A percentile compares a stretch with the other conserved stretches of the same genome.
Conservation (phyloP, 306 rosid species). For the Dalbergia oliveri region DNA sequence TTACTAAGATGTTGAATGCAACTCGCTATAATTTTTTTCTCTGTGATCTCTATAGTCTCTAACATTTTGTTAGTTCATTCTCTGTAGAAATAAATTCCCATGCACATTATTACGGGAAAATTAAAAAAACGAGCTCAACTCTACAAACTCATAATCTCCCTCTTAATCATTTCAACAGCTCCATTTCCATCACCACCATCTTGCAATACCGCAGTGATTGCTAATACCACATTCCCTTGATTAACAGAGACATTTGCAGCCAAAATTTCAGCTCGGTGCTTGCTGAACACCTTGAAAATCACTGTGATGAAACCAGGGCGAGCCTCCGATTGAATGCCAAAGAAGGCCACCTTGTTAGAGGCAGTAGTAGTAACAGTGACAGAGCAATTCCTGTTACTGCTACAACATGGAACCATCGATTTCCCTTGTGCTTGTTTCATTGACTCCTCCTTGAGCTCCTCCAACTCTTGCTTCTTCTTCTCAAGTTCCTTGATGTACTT, state of each 20-base stretch:
- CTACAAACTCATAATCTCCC: slow-evolving; percentile 49
- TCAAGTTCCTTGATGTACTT: slow-evolving; percentile 56
- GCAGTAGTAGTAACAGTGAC: slow-evolving; percentile 30
- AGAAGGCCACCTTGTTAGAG: slow-evolving; percentile 49
- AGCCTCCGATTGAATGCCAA: slow-evolving; percentile 51
- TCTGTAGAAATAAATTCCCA: not conserved
- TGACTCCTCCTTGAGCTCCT: slow-evolving; percentile 54
- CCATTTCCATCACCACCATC: slow-evolving; percentile 26
- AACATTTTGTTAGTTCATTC: not conserved
- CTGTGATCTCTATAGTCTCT: not conserved
- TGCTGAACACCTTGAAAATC: slow-evolving; percentile 47
- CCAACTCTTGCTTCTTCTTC: slow-evolving; percentile 47
- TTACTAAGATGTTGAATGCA: not conserved
- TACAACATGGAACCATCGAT: slow-evolving; percentile 15
- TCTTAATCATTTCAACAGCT: slow-evolving; percentile 46
- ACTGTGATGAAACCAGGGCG: slow-evolving; percentile 37
- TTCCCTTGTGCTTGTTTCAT: slow-evolving; percentile 17
- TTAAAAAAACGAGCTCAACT: not conserved
- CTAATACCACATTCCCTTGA: slow-evolving; percentile 45
- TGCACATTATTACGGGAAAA: not conserved
- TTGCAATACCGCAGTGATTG: slow-evolving; percentile 43
- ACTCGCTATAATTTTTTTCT: not conserved
- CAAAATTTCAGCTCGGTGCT: slow-evolving; percentile 47
- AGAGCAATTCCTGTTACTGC: slow-evolving; percentile 24
- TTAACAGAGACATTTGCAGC: slow-evolving; percentile 53